Evolutionary conservation across 345 rosid species (phyloP).

Genomic region (Iberis pinnata): DNA sequence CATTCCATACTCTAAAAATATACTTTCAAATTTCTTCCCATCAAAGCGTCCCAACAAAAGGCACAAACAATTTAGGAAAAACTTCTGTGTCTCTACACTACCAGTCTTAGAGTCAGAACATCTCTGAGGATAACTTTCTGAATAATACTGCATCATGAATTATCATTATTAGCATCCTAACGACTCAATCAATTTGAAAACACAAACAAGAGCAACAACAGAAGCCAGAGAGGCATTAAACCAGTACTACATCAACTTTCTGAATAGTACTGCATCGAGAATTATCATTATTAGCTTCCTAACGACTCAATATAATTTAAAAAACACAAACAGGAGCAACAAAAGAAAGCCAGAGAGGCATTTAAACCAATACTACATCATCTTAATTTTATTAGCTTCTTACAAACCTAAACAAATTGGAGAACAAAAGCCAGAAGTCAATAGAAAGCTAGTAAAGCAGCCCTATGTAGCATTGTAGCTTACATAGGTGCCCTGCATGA

Average conservation of each 20-base stretch:
- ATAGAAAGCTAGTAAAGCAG: conserved; percentile 3
- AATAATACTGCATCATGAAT: conserved; percentile 53
- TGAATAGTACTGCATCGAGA: too few species aligned
- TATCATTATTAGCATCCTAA: conserved; percentile 29
- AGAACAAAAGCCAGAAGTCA: neutral
- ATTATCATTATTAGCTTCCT: neutral
- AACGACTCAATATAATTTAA: neutral
- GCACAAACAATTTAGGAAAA: conserved; percentile 81
- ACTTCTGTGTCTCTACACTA: conserved; percentile 60
- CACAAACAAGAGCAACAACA: conserved; percentile 1
- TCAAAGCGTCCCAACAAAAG: conserved; percentile 82
- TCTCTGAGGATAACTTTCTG: conserved; percentile 45
- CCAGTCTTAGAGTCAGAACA: conserved; percentile 36
- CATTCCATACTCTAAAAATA: conserved; percentile 50
- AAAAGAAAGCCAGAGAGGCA: neutral
- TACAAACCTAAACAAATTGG: neutral
- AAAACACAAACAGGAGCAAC: neutral
- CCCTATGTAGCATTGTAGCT: neutral
- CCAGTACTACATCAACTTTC: too few species aligned
- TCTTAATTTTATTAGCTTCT: conserved; percentile 3
- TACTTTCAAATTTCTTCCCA: conserved; percentile 52
- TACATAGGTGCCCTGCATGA: neutral
- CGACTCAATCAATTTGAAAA: conserved; percentile 20
- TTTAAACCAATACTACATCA: conserved; percentile 6
- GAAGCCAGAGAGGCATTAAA: conserved; percentile 14